These are phyloP conservation scores for Parietichytrium sp. DNA, from an alignment of 108 stramenopile genomes.

Conservation along the genomic window DNA sequence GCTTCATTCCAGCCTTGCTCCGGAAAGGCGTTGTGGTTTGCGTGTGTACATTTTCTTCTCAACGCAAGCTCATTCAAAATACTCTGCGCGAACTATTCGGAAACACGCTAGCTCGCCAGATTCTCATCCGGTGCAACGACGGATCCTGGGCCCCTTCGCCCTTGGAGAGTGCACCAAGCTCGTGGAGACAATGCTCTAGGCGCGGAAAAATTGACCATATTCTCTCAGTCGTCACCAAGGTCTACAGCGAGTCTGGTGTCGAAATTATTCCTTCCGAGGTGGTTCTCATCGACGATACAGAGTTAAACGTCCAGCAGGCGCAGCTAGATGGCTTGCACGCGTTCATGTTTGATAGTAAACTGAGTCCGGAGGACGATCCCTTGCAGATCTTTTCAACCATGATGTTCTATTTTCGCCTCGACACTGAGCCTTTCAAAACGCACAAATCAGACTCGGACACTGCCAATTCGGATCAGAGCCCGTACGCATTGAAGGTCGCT, in stretches of 20 bases:
- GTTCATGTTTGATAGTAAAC: background rate
- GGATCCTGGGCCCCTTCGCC: conserved; percentile 20
- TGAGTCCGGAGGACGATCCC: too few relatives aligned
- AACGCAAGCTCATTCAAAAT: conserved; percentile 21
- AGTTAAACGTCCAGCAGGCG: conserved; percentile 10
- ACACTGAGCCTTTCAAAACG: too few relatives aligned
- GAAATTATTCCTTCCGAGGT: background rate
- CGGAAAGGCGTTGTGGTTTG: conserved; percentile 16
- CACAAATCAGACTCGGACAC: too few relatives aligned
- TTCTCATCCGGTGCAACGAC: background rate
- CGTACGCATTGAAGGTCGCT: too few relatives aligned
- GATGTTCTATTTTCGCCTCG: too few relatives aligned
- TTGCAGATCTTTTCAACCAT: too few relatives aligned
- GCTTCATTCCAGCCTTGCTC: background rate
- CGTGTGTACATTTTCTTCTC: conserved; percentile 6
- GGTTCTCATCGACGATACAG: background rate
- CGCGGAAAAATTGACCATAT: conserved; percentile 29
- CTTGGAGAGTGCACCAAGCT: background rate
- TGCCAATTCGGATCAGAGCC: too few relatives aligned
- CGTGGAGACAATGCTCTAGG: conserved; percentile 1
- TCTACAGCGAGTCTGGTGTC: background rate
- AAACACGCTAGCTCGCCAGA: conserved; percentile 23
- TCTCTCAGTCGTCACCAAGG: background rate
- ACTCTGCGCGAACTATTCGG: conserved; percentile 22
- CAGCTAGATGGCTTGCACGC: conserved; percentile 8